phyloP scores from a whole-genome alignment of 305 asterid genomes.

The Fraxinus platypoda region DNA sequence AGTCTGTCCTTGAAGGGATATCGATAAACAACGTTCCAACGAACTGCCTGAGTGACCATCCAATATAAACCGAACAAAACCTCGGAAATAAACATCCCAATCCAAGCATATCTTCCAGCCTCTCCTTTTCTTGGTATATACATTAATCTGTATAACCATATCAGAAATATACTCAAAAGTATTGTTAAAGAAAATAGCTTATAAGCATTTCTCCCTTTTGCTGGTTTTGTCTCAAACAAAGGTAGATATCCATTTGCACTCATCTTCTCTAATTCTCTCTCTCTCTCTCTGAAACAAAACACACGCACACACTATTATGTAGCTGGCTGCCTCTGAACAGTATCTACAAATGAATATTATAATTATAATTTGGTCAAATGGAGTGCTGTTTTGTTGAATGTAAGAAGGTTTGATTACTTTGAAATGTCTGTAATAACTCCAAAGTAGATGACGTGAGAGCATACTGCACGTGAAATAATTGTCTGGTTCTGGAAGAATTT shows the following conservation, averaged over 20 bases:
- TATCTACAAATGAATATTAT: neutral
- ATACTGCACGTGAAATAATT: too few relatives aligned
- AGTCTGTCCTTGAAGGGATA: conserved; percentile 48
- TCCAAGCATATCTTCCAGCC: conserved; percentile 32
- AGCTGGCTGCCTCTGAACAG: neutral
- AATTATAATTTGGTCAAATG: neutral
- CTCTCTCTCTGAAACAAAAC: too few relatives aligned
- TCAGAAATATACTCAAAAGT: conserved; percentile 6
- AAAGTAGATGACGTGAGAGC: too few relatives aligned
- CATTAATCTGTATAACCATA: conserved; percentile 25
- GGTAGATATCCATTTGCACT: neutral
- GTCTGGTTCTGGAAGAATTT: too few relatives aligned
- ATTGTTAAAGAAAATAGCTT: conserved; percentile 17
- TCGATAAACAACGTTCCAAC: conserved; percentile 43
- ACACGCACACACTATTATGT: too few relatives aligned
- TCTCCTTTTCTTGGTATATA: conserved; percentile 24
- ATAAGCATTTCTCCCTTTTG: conserved; percentile 27
- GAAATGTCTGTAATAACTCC: too few relatives aligned
- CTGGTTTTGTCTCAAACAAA: conserved; percentile 33
- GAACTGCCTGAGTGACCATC: conserved; percentile 49
- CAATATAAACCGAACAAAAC: conserved; percentile 48
- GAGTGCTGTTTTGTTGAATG: too few relatives aligned
- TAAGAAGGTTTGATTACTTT: too few relatives aligned
- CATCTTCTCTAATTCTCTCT: neutral
- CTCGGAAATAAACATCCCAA: conserved; percentile 45